phyloP scores from a whole-genome alignment of 129 eudicot species.

The Arctium minus region DNA sequence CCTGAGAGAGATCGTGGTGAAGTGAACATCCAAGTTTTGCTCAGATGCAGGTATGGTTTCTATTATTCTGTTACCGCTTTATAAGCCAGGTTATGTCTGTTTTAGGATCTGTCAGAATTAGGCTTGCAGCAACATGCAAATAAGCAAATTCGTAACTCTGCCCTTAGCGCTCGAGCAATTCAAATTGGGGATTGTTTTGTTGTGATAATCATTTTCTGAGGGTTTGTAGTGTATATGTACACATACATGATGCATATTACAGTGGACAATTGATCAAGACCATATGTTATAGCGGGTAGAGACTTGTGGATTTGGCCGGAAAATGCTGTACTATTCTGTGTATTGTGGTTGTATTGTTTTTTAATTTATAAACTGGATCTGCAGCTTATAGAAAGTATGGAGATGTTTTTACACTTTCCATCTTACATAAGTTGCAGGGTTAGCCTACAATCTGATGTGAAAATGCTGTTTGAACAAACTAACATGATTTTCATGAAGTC shows the following conservation, averaged over 20 bases:
- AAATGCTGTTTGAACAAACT: not conserved
- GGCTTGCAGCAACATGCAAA: not conserved
- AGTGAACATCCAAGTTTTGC: constrained; percentile 79
- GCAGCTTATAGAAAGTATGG: not conserved
- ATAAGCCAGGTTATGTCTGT: not conserved
- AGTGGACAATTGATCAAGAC: not conserved
- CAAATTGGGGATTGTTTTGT: not conserved
- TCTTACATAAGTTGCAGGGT: not conserved
- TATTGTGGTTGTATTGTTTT: not conserved
- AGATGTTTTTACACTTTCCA: not conserved
- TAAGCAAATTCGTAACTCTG: not conserved
- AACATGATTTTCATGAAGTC: not conserved
- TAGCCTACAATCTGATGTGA: not conserved
- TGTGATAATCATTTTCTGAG: not conserved
- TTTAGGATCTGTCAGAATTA: not conserved
- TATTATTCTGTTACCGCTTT: not conserved
- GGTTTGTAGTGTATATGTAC: not conserved
- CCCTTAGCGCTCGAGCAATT: not conserved
- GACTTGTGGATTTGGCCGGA: not conserved
- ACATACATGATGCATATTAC: not conserved
- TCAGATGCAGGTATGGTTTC: constrained; percentile 73
- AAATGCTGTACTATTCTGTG: not conserved
- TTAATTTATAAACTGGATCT: not conserved
- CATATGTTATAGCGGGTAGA: not conserved
- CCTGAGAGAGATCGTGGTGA: constrained; percentile 54